These are phyloP conservation scores for Cornus florida DNA, from an alignment of 148 eudicot genomes.

Conservation along the genomic window DNA sequence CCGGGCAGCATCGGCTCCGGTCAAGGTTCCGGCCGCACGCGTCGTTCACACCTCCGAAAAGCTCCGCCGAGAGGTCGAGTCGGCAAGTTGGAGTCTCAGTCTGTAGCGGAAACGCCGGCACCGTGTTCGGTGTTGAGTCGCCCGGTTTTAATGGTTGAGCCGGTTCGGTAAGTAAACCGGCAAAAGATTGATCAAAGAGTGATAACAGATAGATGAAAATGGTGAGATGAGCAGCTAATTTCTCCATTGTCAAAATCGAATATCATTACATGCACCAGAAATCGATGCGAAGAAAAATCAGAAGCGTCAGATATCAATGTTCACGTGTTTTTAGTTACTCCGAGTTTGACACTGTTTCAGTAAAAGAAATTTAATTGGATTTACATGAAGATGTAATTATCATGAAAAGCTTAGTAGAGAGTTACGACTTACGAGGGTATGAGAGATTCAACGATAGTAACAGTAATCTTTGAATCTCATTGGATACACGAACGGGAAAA, in stretches of 20 bases:
- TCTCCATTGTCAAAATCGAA: not conserved
- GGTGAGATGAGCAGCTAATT: not conserved
- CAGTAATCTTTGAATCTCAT: not conserved
- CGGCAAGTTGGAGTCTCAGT: conserved; percentile 51
- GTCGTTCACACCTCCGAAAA: conserved; percentile 85
- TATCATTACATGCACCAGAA: not conserved
- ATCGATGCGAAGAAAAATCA: too few species aligned
- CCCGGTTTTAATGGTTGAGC: conserved; percentile 58
- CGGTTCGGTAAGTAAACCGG: conserved; percentile 61
- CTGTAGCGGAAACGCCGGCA: conserved; percentile 76
- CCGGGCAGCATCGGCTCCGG: conserved; percentile 85
- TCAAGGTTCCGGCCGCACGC: conserved; percentile 69
- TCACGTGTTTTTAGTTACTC: not conserved
- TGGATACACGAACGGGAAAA: not conserved
- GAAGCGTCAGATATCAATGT: not conserved
- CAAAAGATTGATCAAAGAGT: conserved; percentile 16
- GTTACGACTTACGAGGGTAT: too few species aligned
- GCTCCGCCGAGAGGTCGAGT: conserved; percentile 77
- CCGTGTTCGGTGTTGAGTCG: conserved; percentile 50
- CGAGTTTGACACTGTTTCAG: not conserved
- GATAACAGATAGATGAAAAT: not conserved
- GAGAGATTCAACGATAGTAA: not conserved
- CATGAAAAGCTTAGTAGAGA: not conserved
- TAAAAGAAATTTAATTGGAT: not conserved
- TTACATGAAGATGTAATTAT: not conserved